Evolutionary conservation across 768 basidiomycete species (phyloP).

Genomic region (Termitomyces sp.): DNA sequence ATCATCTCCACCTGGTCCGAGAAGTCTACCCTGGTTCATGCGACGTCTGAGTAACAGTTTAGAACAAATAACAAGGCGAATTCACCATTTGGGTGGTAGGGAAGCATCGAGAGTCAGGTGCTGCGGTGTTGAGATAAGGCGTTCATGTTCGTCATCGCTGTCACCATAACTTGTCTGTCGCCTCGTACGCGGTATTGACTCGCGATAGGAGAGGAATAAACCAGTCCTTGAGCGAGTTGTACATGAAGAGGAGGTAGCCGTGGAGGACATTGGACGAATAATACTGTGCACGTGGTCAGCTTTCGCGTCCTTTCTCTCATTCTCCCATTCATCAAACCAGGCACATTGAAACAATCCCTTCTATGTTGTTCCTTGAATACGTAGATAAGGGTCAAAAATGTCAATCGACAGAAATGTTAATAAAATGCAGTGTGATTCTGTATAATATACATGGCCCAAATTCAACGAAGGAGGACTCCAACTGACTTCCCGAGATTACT

Average conservation of each 20-base stretch:
- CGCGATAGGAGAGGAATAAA: constrained; percentile 90
- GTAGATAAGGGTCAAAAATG: background rate
- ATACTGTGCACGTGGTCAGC: constrained; percentile 14
- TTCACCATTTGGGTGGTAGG: constrained; percentile 85
- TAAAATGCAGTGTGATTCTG: background rate
- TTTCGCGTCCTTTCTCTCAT: background rate
- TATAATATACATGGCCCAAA: background rate
- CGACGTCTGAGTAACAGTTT: constrained; percentile 15
- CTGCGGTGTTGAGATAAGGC: constrained; percentile 46
- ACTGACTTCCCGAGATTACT: rapidly evolving
- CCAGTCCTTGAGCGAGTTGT: constrained; percentile 85
- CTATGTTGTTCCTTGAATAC: background rate
- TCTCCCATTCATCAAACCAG: no score
- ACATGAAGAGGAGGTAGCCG: constrained; percentile 17
- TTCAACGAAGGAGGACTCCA: no score
- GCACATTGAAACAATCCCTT: background rate
- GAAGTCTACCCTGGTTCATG: constrained; percentile 73
- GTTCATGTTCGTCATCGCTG: constrained; percentile 58
- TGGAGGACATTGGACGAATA: constrained; percentile 7
- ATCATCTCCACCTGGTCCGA: constrained; percentile 86
- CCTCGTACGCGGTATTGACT: constrained; percentile 52
- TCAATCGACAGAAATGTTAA: no score
- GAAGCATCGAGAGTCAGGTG: constrained; percentile 50
- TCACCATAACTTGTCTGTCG: constrained; percentile 39
- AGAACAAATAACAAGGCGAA: constrained; percentile 15